Conservation (phyloP, 345 rosid genomes). For the Salix udensis region DNA sequence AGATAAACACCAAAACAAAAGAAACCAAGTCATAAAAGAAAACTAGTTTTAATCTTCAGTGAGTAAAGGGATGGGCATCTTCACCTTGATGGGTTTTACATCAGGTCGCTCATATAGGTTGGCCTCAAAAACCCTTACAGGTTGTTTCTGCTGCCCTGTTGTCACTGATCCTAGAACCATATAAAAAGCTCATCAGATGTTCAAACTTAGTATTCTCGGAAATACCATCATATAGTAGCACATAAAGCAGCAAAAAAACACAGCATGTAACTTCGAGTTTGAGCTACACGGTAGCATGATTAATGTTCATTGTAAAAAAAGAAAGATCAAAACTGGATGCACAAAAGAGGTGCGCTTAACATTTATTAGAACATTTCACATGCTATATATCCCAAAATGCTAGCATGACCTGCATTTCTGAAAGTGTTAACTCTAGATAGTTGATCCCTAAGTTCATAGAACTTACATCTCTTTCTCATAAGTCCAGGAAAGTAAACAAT, state of each 20-base stretch:
- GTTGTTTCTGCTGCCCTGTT: slow-evolving; percentile 44
- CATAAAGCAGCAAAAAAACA: background rate
- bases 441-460: background rate
- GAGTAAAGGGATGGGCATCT: slow-evolving; percentile 10
- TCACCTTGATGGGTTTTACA: slow-evolving; percentile 50
- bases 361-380: background rate
- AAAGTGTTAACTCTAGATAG: background rate
- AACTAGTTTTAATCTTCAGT: background rate
- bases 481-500: background rate
- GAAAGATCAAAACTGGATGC: background rate
- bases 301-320: background rate
- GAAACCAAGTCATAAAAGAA: background rate
- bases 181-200: slow-evolving; percentile 5
- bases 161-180: slow-evolving; percentile 38
- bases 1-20: background rate
- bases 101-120: slow-evolving; percentile 51
- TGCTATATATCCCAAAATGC: background rate
- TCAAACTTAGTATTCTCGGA: background rate
- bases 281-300: background rate
- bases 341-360: background rate
- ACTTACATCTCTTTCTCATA: background rate
- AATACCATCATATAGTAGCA: background rate
- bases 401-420: background rate
- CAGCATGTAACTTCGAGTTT: background rate
- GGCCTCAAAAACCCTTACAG: slow-evolving; percentile 47